A percentile compares a stretch with the other conserved stretches of the same genome.
Evolutionary conservation across 179 eudicot genomes (phyloP).

Genomic region (Sideroxylon spinosum): DNA sequence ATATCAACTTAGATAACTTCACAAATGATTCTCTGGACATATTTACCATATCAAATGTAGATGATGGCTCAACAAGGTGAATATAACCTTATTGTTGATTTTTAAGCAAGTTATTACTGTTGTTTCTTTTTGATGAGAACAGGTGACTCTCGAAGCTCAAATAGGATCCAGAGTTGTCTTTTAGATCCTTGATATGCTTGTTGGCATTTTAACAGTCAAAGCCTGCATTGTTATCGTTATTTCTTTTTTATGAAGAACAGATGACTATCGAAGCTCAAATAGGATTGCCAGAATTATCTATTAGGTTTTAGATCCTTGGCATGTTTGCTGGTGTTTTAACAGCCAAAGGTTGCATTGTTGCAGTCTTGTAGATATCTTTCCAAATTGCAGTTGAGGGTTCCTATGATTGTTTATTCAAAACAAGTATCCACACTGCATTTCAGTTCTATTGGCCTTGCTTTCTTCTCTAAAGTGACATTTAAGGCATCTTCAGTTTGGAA

Average conservation of each 20-base stretch:
- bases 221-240: too few species aligned
- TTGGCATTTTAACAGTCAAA: too few species aligned
- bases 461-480: background rate
- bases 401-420: background rate
- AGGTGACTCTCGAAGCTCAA: too few species aligned
- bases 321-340: background rate
- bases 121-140: background rate
- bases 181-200: too few species aligned
- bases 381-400: too few species aligned
- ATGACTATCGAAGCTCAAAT: background rate
- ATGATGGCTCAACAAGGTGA: slow-evolving; percentile 80
- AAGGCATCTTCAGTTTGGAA: background rate
- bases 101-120: background rate
- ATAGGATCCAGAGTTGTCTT: too few species aligned
- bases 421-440: background rate
- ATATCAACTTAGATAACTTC: slow-evolving; percentile 51
- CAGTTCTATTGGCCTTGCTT: background rate
- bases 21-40: slow-evolving; percentile 71
- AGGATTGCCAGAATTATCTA: background rate
- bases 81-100: slow-evolving; percentile 6
- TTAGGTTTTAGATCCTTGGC: background rate
- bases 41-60: slow-evolving; percentile 84
- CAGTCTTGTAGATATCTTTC: too few species aligned
- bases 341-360: background rate
- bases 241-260: too few species aligned